These are phyloP conservation scores for Saturnispora saitoi DNA, from an alignment of 805 yeast genomes.

Conservation along the genomic window DNA sequence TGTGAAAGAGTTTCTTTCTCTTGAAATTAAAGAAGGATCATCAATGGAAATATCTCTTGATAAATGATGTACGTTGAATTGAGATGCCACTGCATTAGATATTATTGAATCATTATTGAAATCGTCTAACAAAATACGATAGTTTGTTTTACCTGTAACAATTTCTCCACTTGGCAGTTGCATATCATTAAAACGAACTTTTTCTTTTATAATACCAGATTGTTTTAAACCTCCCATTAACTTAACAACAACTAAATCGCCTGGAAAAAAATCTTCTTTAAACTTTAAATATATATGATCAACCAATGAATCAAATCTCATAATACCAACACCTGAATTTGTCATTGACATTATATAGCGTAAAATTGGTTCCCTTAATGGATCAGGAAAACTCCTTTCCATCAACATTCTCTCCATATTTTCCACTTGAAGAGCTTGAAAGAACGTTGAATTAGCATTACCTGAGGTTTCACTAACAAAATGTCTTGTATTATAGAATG, in stretches of 20 bases:
- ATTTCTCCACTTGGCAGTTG: constrained; percentile 30
- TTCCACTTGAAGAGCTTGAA: constrained; percentile 81
- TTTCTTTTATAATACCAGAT: constrained; percentile 69
- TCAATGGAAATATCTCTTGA: constrained; percentile 55
- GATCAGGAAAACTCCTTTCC: constrained; percentile 80
- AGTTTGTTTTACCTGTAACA: constrained; percentile 48
- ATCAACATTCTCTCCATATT: constrained; percentile 52
- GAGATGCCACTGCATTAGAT: constrained; percentile 5
- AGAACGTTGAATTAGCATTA: constrained; percentile 80
- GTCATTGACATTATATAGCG: constrained; percentile 75
- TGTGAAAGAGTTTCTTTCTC: constrained; percentile 83
- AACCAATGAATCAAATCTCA: constrained; percentile 73
- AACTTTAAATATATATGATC: constrained; percentile 76
- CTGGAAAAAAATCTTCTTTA: constrained; percentile 82
- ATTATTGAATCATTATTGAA: constrained; percentile 27
- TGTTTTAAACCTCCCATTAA: constrained; percentile 31
- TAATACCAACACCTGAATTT: constrained; percentile 33
- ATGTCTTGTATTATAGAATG: constrained; percentile 63
- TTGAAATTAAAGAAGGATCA: constrained; percentile 51
- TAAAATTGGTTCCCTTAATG: constrained; percentile 86
- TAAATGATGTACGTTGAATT: constrained; percentile 3
- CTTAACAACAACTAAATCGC: constrained; percentile 68
- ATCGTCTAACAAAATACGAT: constrained; percentile 50
- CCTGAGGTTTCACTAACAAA: constrained; percentile 97
- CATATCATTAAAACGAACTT: constrained; percentile 62